Evolutionary conservation across 2,329 filamentous ascomycete genomes (phyloP).

Genomic region (Epichloe aotearoae): DNA sequence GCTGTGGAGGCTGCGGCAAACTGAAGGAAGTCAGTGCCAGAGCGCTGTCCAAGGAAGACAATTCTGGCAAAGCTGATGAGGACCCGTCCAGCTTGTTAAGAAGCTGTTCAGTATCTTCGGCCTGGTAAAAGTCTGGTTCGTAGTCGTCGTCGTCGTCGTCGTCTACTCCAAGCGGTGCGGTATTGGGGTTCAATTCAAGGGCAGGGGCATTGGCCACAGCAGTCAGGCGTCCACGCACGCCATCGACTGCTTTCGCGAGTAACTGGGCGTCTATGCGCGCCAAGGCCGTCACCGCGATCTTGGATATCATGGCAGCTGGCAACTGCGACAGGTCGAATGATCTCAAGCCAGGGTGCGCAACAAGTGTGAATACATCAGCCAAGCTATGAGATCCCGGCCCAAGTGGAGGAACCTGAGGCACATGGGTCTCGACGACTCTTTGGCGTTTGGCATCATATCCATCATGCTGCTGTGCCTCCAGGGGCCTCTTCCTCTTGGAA

Average conservation of each 20-base stretch:
- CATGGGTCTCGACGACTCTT: slow-evolving; percentile 36
- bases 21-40: slow-evolving; percentile 67
- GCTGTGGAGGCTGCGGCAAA: slow-evolving; percentile 60
- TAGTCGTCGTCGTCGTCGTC: slow-evolving; percentile 73
- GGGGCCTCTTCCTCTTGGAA: slow-evolving; percentile 60
- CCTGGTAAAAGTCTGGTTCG: slow-evolving; percentile 71
- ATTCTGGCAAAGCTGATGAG: slow-evolving; percentile 32
- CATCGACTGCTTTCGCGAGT: slow-evolving; percentile 60
- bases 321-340: slow-evolving; percentile 75
- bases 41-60: slow-evolving; percentile 19
- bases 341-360: slow-evolving; percentile 55
- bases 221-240: slow-evolving; percentile 37
- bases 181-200: slow-evolving; percentile 41
- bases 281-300: slow-evolving; percentile 70
- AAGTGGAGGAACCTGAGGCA: slow-evolving; percentile 51
- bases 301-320: slow-evolving; percentile 60
- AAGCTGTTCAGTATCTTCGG: slow-evolving; percentile 66
- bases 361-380: slow-evolving; percentile 78
- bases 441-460: slow-evolving; percentile 75
- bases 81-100: slow-evolving; percentile 63
- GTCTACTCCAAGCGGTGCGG: slow-evolving; percentile 49
- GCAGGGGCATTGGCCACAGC: slow-evolving; percentile 31
- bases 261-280: slow-evolving; percentile 54
- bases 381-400: slow-evolving; percentile 64
- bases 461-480: slow-evolving; percentile 56